These are phyloP conservation scores for Xylaria telfairii DNA, from an alignment of 495 filamentous ascomycete species.

Conservation along the genomic window DNA sequence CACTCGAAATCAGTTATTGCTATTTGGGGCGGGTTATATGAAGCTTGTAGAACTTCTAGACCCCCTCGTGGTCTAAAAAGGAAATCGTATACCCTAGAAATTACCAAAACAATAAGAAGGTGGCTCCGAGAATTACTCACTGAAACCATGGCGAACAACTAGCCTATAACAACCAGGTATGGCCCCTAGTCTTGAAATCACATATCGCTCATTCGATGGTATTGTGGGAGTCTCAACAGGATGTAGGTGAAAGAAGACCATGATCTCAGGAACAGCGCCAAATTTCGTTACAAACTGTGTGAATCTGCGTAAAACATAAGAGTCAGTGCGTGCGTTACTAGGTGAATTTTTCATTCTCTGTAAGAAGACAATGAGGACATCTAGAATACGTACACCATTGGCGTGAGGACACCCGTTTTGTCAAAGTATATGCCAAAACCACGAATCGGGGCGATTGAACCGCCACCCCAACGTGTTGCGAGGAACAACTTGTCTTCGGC, in stretches of 20 bases:
- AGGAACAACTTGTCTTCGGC: slow-evolving; percentile 39
- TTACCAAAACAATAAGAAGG: too few relatives aligned
- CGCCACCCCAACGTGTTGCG: slow-evolving; percentile 52
- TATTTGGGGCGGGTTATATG: too few relatives aligned
- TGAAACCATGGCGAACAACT: slow-evolving; percentile 72
- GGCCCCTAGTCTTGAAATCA: slow-evolving; percentile 45
- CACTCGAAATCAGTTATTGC: too few relatives aligned
- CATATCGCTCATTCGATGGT: slow-evolving; percentile 47
- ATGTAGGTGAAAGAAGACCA: slow-evolving; percentile 68
- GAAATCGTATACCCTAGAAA: too few relatives aligned
- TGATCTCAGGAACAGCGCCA: slow-evolving; percentile 60
- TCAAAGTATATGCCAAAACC: slow-evolving; percentile 72
- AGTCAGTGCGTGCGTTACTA: not conserved
- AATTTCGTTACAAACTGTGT: slow-evolving; percentile 70
- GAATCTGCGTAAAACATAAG: slow-evolving; percentile 40
- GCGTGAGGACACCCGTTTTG: slow-evolving; percentile 61
- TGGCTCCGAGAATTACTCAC: too few relatives aligned
- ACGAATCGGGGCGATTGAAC: slow-evolving; percentile 49
- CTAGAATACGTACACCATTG: slow-evolving; percentile 47
- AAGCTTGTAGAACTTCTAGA: too few relatives aligned
- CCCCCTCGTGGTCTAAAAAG: too few relatives aligned
- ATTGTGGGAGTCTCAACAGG: slow-evolving; percentile 61
- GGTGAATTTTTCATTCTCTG: not conserved
- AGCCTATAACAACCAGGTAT: slow-evolving; percentile 68
- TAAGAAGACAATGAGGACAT: not conserved